Base-by-base conservation (phyloP, 495 filamentous ascomycete genomes). In the Trichoderma erinaceum region DNA sequence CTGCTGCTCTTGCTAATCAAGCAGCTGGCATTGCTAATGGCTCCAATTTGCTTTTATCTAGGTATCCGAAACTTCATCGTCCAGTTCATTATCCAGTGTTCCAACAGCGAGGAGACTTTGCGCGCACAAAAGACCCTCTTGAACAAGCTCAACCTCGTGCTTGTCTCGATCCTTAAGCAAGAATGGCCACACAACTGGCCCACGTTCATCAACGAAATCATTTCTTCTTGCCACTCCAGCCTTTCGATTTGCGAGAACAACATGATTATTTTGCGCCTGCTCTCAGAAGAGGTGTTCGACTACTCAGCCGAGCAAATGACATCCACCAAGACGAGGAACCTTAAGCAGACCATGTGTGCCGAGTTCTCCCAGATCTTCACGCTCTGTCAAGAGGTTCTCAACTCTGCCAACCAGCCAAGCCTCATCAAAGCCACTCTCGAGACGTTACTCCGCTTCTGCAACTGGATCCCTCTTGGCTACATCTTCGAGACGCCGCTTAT, bases 121-220 rank as follows among this genome's bases (percentile, higher is more conserved):
- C 88, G 87, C 71, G 80, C 82, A 66, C 88, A 99, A 74, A 87
- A 90, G 69, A 91, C 92, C 50, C 89, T 99, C 38, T 78, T 99
- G 73, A 98, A 97, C 83, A 98, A 99, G 81, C 86, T 99, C 61
- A 98, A 99, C 71, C 86, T 99, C 66, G 94, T 97, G 27, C 89
- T 99, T 66, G 92, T 99, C 70, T 96, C 92, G 44, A 95, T 99
- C 67, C 80, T 99, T 73, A 99, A 99, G 82, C 95, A 99, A 79
- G 95, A 99, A 78, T 99, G 95, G 95, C 95, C 95, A n/a, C 94
- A 97, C 76, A 95, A 98, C 81, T 99, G 95, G 95, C 95, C 96
- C 11, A 97, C 92, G 10, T 99, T 99, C 78, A 97, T 98, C 85
- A 98, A 97, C 78, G 95, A 99, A 84, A 98, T 99, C 75, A 92